Percentiles rank a stretch among this genome's conserved stretches.
Conservation (phyloP, 1,139 yeast genomes). For the Blastobotrys malaysiensis region DNA sequence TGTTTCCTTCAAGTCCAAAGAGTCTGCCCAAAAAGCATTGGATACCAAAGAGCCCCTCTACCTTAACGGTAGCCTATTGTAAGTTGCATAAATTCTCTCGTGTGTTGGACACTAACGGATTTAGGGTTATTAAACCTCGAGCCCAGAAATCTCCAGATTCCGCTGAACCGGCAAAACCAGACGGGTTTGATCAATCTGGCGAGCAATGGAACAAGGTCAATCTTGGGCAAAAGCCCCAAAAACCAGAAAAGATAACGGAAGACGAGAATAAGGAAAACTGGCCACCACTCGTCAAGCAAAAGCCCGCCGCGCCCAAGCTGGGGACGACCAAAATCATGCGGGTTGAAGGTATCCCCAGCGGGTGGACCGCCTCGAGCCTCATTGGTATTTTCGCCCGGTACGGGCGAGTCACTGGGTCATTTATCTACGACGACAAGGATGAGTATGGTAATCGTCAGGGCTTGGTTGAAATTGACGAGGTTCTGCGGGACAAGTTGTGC, state of each 20-base stretch:
- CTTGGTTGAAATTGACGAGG: constrained; percentile 16
- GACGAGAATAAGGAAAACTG: not conserved
- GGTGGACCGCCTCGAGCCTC: constrained; percentile 17
- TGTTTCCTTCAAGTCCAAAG: constrained; percentile 1
- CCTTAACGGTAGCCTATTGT: constrained; percentile 2
- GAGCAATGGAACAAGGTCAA: not conserved
- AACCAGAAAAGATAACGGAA: not conserved
- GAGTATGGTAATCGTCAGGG: constrained; percentile 17
- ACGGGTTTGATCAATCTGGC: no score
- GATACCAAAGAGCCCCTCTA: constrained; percentile 6
- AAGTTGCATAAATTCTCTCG: no score
- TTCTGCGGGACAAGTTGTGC: constrained; percentile 3
- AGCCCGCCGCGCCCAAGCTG: not conserved
- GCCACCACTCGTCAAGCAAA: not conserved
- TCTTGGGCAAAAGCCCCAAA: no score
- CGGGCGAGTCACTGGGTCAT: constrained; percentile 14
- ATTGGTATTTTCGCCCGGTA: constrained; percentile 16
- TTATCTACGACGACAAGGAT: constrained; percentile 18
- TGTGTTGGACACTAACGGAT: not conserved
- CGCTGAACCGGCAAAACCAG: no score
- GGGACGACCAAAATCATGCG: constrained; percentile 12
- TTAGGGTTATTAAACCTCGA: not conserved
- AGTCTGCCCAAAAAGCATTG: constrained; percentile 4
- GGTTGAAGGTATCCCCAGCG: constrained; percentile 18
- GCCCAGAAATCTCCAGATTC: not conserved